A percentile compares a stretch with the other conserved stretches of the same genome.
phyloP scores from a whole-genome alignment of 495 filamentous ascomycete species.

The Copromyces sp. region DNA sequence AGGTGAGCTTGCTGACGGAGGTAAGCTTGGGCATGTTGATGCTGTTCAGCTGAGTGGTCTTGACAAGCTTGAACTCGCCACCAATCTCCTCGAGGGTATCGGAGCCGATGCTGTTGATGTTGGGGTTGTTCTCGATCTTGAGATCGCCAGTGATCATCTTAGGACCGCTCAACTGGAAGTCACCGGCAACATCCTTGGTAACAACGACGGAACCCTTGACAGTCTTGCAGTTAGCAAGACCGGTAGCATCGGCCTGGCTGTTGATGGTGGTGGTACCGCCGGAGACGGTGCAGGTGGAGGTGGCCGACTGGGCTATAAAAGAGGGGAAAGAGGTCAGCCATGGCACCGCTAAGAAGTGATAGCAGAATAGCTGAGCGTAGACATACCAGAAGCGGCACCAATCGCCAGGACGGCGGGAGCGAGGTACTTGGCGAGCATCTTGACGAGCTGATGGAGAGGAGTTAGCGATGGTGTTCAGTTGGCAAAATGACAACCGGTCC shows the following conservation, averaged over 20 bases:
- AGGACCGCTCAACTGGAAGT: slow-evolving; percentile 47
- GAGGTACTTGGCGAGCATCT: slow-evolving; percentile 69
- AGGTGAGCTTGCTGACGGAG: slow-evolving; percentile 54
- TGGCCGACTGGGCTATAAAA: slow-evolving; percentile 32
- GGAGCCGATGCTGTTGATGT: slow-evolving; percentile 39
- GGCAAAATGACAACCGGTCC: slow-evolving; percentile 5
- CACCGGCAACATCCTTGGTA: slow-evolving; percentile 37
- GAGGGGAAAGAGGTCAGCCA: slow-evolving; percentile 17
- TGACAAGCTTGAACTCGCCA: slow-evolving; percentile 54
- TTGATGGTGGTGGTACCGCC: slow-evolving; percentile 44
- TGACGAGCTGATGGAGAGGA: slow-evolving; percentile 28
- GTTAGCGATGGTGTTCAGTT: slow-evolving; percentile 5
- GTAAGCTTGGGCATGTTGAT: slow-evolving; percentile 54
- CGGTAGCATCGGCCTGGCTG: slow-evolving; percentile 61
- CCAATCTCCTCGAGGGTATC: slow-evolving; percentile 37
- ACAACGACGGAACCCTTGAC: slow-evolving; percentile 64
- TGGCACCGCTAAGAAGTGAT: slow-evolving; percentile 1
- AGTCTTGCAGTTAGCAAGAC: slow-evolving; percentile 53
- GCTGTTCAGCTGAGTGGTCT: slow-evolving; percentile 53
- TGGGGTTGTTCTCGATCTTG: slow-evolving; percentile 43
- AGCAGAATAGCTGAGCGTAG: background rate
- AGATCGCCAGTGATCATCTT: slow-evolving; percentile 60
- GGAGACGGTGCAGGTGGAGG: slow-evolving; percentile 30
- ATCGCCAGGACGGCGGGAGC: slow-evolving; percentile 65
- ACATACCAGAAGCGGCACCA: slow-evolving; percentile 57